phyloP scores from a whole-genome alignment of 1,139 yeast genomes.

The Scheffersomyces illinoinensis region DNA sequence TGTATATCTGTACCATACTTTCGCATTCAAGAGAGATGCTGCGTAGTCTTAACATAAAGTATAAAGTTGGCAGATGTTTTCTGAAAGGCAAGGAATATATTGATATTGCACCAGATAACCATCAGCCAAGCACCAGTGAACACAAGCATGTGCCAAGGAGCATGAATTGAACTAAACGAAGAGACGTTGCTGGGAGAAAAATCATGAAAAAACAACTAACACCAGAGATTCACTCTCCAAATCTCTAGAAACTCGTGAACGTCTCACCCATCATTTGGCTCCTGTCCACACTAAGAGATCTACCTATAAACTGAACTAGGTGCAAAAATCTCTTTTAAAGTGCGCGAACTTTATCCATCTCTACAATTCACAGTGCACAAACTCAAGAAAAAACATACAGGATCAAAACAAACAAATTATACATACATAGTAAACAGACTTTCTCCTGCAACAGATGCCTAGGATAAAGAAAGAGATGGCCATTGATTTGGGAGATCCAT shows the following conservation, averaged over 20 bases:
- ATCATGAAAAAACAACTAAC: not conserved
- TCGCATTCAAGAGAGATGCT: no score
- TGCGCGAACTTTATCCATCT: not conserved
- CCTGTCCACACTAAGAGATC: not conserved
- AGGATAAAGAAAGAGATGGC: slow-evolving; percentile 2
- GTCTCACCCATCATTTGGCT: not conserved
- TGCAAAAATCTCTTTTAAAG: no score
- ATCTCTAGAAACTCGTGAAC: not conserved
- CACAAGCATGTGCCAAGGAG: not conserved
- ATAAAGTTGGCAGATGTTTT: no score
- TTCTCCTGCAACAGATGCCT: slow-evolving; percentile 2
- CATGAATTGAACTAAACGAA: not conserved
- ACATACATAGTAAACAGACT: not conserved
- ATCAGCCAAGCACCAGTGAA: no score
- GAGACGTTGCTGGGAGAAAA: not conserved
- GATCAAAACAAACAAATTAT: not conserved
- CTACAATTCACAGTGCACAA: not conserved
- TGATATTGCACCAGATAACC: no score
- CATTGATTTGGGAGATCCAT: slow-evolving; percentile 32
- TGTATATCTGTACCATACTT: no score
- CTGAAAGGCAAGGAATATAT: no score
- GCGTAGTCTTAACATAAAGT: no score
- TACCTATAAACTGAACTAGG: not conserved
- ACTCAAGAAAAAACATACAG: not conserved
- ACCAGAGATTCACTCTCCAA: not conserved